Conservation (phyloP, 768 basidiomycete genomes). For the Trametes villosa region DNA sequence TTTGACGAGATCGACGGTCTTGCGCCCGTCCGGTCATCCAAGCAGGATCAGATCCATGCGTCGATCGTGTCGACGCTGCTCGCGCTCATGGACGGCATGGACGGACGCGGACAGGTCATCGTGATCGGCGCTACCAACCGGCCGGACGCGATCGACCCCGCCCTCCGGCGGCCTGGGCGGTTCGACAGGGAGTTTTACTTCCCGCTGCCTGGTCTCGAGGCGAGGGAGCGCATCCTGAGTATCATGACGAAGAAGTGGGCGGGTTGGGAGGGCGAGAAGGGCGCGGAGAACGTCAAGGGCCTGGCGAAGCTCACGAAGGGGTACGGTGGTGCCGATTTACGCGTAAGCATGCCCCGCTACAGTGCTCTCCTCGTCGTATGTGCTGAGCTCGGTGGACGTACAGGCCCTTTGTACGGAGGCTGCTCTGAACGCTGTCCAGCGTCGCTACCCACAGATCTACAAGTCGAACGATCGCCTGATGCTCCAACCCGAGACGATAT, state of each 20-base stretch:
- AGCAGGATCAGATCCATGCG: slow-evolving; percentile 98
- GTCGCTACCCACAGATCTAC: slow-evolving; percentile 97
- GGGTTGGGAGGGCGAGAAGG: slow-evolving; percentile 68
- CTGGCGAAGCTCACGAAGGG: slow-evolving; percentile 93
- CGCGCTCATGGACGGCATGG: slow-evolving; percentile 99
- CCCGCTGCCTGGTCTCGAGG: slow-evolving; percentile 82
- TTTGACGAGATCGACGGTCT: slow-evolving; percentile 99
- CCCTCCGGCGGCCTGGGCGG: slow-evolving; percentile 88
- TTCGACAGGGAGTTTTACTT: slow-evolving; percentile 99
- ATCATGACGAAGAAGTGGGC: slow-evolving; percentile 94
- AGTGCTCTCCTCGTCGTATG: neutral
- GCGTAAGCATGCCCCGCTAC: slow-evolving; percentile 56
- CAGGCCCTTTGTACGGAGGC: slow-evolving; percentile 97
- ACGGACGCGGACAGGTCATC: slow-evolving; percentile 94
- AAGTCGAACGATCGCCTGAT: slow-evolving; percentile 84
- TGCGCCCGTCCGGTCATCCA: slow-evolving; percentile 96
- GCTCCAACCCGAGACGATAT: slow-evolving; percentile 84
- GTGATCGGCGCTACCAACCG: slow-evolving; percentile 98
- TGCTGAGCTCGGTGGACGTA: slow-evolving; percentile 8
- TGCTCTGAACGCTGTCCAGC: slow-evolving; percentile 92
- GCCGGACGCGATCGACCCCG: slow-evolving; percentile 98
- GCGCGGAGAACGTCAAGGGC: slow-evolving; percentile 56
- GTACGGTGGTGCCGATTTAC: slow-evolving; percentile 95
- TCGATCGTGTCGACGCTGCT: slow-evolving; percentile 95
- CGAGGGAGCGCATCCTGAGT: slow-evolving; percentile 83